Base-by-base conservation (phyloP, 352 stramenopile genomes). In the Blastocystis sp. region DNA sequence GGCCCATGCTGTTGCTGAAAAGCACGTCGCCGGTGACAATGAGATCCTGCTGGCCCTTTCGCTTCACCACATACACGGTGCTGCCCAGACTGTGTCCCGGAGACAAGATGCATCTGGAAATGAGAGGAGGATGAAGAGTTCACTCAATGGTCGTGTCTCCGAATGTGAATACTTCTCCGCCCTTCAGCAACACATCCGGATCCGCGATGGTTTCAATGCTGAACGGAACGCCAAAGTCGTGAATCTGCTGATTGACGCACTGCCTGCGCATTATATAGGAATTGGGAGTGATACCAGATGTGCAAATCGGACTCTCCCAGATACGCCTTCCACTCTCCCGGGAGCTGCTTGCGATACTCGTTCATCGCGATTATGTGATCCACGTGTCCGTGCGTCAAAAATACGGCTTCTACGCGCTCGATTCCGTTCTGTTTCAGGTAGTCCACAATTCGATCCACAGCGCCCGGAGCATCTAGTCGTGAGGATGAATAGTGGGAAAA, bases 381-480 rank as follows among this genome's bases (percentile, higher is more conserved):
- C 14, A 92, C 87, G 90, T 95, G 93, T 64, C 93, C 93, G 70
- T 95, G 93, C 34, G 93, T 94, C 89, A 95, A 93, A 90, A 95
- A 95, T 24, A 95, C 91, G 7, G 74, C 74, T 9, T 84, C 74
- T 9, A 84, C 74, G 14, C 21, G 11, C 42, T 61, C 59, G 48
- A 84, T 57, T 7, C 54, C 52, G 59, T 66, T 84, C 2, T 63
- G n/a, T 9, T 84, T 84, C 24, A 84, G 74, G 54, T 68, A 84
- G 10, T 66, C 24, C 10, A 34, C 19, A 42, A 84, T 68, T 14
- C 28, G 24, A 19, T 84, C 40, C 45, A 54, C 28, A 0, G n/a
- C 38, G 68, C 74, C 74, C 14, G 74, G 74, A 68, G 74, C 74
- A 68, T 84, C 74, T 84, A 57, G 9, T 84, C 9, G 28, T 28